Base-by-base conservation (phyloP, 352 stramenopile species). In the Globisporangium emineosum region DNA sequence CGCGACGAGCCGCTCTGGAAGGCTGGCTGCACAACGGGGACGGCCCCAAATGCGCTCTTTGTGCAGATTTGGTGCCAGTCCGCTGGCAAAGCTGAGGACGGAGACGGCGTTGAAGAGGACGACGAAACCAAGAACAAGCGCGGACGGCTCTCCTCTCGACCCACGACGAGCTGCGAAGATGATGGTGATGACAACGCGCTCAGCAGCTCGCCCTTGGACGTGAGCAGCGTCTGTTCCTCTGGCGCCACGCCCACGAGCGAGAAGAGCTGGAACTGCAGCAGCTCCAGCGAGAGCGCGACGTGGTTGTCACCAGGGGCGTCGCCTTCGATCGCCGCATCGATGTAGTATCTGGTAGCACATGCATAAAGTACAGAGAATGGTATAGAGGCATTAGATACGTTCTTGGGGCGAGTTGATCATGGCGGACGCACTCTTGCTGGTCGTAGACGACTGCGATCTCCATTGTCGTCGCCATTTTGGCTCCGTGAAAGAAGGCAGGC, bases 51-150 rank as follows among this genome's bases (percentile, higher is more conserved):
- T 0, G 70, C 76, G 54, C 70, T 77, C 32, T 81, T 81, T 5
- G 75, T 85, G 58, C 83, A 93, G 50, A 91, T 83, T 35, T 88
- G 67, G 8, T 43, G 67, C 81, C 81, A 92, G 53, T 92, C 83
- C 8, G 33, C 37, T 9, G 71, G 51, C 42, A 83, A n/a, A 6
- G 2, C 1, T 10, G 51, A 21, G 9, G 17, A n/a, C n/a, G 19
- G 3, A n/a, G 23, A 35, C 23, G 67, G 66, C 0, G 30, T 62
- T 33, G 42, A 50, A 13, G 15, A 57, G 3, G 60, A 49, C 7
- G 45, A 50, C 9, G 68, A 53, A n/a, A 80, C 60, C n/a, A 90
- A 61, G 52, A 83, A 85, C 25, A 90, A 71, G 10, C 76, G 68
- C 55, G 60, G 30, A 13, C 65, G 66, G 6, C 61, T 47, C 12